Evolutionary conservation across 139 green algal genomes (phyloP).

Genomic region (Chlorella sp.): DNA sequence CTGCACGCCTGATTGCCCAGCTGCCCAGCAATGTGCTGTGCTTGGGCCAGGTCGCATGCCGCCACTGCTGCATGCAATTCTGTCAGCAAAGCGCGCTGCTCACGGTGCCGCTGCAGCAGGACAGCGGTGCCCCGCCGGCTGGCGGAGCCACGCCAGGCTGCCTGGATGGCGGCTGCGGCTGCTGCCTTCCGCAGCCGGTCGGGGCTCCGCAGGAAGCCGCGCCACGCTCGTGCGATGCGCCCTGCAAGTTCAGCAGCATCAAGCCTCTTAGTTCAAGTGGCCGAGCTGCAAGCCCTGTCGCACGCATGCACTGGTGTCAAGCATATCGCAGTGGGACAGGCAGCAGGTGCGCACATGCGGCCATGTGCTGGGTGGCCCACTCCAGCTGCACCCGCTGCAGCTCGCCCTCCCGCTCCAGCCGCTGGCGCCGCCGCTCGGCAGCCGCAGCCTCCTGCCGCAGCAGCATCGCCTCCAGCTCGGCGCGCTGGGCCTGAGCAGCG

Average conservation of each 20-base stretch:
- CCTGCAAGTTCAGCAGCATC: slow-evolving; percentile 4
- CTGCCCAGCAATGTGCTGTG: neutral
- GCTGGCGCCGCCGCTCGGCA: slow-evolving; percentile 9
- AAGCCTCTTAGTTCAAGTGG: too few species aligned
- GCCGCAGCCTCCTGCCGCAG: neutral
- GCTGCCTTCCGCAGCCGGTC: neutral
- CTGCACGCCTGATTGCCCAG: neutral
- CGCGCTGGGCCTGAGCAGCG: neutral
- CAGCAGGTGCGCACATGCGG: slow-evolving; percentile 6
- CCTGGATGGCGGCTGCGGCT: slow-evolving; percentile 3
- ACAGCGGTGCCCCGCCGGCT: neutral
- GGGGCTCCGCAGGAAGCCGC: neutral
- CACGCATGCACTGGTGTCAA: neutral
- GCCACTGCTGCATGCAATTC: neutral
- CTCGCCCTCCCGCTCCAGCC: neutral
- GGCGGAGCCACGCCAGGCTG: slow-evolving; percentile 4
- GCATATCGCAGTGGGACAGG: neutral
- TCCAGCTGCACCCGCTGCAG: slow-evolving; percentile 27
- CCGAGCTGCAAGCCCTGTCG: neutral
- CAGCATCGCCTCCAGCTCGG: slow-evolving; percentile 15
- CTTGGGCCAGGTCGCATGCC: neutral
- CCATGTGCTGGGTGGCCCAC: slow-evolving; percentile 11
- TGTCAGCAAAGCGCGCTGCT: neutral
- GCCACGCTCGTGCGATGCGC: slow-evolving; percentile 9
- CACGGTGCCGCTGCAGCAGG: neutral